Base-by-base conservation (phyloP, 2,329 filamentous ascomycete species). In the Endothia cerciana region DNA sequence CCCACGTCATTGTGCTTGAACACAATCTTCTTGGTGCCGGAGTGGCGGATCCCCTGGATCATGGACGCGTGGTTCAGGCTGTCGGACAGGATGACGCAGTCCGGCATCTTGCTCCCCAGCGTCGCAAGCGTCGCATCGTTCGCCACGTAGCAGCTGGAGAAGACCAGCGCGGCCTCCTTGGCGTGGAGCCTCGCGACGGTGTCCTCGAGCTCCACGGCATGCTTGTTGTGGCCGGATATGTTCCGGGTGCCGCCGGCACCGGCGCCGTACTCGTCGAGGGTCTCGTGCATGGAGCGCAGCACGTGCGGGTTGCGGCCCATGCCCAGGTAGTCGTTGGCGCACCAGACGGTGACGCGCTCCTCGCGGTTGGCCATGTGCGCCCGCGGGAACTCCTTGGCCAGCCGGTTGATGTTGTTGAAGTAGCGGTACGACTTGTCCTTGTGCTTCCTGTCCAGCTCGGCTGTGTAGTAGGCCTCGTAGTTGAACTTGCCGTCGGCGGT, bases 351-450 rank as follows among this genome's bases (percentile, higher is more conserved):
- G 65, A 99, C 95, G 62, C 88, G 88, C 71, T 97, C 93, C 67
- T 94, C 89, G 74, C 88, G 87, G 66, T 85, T 88, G 19, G 91
- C 86, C 85, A 96, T 97, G 79, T 99, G 95, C 56, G 95, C 95
- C 70, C 91, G 92, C 38, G 95, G 95, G 70, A 99, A 99, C 70
- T 98, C 93, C 81, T 95, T 92, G 71, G 95, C 95, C 68, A 99
- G 85, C 43, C 95, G 93, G 76, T 99, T 99, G 88, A 99, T 99
- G 84, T 99, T 99, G 86, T 99, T 99, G 85, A 99, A 99, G 83
- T 98, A 98, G 75, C 95, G 92, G 83, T 99, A 99, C 62, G 94
- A 97, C 83, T 97, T 98, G 85, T 99, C 95, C 85, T 97, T 94
- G 86, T 97, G 95, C 83, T 99, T 99, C 87, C 97, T 98, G 73